Evolutionary conservation across 2,329 filamentous ascomycete genomes (phyloP), one percentile per base, ranked within the genome.

Genomic region (Fusarium sp.): DNA sequence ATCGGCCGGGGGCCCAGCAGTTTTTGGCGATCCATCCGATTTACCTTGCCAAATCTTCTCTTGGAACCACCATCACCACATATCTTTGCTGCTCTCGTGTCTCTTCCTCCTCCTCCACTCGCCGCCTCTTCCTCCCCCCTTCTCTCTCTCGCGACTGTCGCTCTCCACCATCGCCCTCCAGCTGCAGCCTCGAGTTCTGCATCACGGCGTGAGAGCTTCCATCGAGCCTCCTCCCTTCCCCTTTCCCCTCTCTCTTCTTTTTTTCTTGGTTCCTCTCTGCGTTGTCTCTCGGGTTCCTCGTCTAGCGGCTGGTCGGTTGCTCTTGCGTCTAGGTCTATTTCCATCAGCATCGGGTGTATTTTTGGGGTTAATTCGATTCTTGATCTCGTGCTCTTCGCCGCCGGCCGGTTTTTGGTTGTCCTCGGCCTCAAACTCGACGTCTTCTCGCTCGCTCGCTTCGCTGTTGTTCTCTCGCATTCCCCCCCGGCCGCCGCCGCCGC

Each of bases 1-100:
- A 71, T 67, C 69, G 71, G 70, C 76, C 69, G 68, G 77, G 74
- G 69, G 66, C 71, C 76, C 73, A 77, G 73, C 75, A 77, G 63
- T 78, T 79, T 79, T 73, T 71, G 75, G 74, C 73, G 74, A 77
- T 77, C 74, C 72, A 77, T 77, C 74, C 72, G 77, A 77, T 78
- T 77, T 71, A 74, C 74, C 76, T 74, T 77, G 74, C 75, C 78
- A 79, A 80, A 81, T 81, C 77, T 79, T 79, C 75, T 77, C 77
- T 76, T 71, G 67, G 74, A 78, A 78, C 77, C 75, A 77, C 71
- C 78, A 78, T 78, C 77, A 80, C 76, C 73, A 79, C 74, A 69
- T 70, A 60, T 69, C 62, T 56, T 57, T 50, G 33, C 60, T 69
- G 57, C 52, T 58, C 63, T 68, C 69, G 69, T 57, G 35, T 66